phyloP scores from a whole-genome alignment of 2,329 filamentous ascomycete genomes.

The Septoria linicola region DNA sequence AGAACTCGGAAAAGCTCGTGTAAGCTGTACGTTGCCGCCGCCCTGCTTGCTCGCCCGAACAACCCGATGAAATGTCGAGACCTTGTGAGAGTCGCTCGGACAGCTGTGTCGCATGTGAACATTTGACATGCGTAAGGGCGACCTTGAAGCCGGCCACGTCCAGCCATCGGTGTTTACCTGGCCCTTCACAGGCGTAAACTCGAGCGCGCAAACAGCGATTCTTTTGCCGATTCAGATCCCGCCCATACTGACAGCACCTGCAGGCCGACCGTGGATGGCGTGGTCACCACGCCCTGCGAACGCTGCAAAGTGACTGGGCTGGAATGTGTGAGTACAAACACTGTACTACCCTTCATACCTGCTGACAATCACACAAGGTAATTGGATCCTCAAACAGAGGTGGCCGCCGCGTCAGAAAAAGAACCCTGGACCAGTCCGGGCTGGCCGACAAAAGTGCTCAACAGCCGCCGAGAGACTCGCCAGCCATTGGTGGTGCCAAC shows the following conservation, averaged over 20 bases:
- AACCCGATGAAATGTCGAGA: too few relatives aligned
- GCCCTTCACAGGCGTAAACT: too few relatives aligned
- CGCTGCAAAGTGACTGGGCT: constrained; percentile 58
- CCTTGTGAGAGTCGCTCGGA: too few relatives aligned
- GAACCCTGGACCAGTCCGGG: constrained; percentile 38
- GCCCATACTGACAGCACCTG: constrained; percentile 23
- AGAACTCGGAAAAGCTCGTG: constrained; percentile 53
- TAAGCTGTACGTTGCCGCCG: constrained; percentile 48
- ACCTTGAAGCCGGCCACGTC: too few relatives aligned
- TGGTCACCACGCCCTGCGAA: constrained; percentile 55
- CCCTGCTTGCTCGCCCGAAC: too few relatives aligned
- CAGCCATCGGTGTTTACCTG: too few relatives aligned
- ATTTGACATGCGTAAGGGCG: too few relatives aligned
- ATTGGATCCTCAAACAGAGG: constrained; percentile 55
- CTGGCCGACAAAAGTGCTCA: constrained; percentile 32
- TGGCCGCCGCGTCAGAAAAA: constrained; percentile 58
- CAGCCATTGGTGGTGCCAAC: constrained; percentile 32
- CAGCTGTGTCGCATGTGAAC: background rate
- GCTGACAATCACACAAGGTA: constrained; percentile 5
- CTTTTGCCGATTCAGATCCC: too few relatives aligned
- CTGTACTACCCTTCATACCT: background rate
- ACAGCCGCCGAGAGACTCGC: constrained; percentile 13
- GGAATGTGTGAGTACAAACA: constrained; percentile 49
- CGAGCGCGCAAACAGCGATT: too few relatives aligned
- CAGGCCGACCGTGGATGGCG: constrained; percentile 48